These are phyloP conservation scores for Chenopodium album DNA, from an alignment of 148 eudicot genomes.

Conservation along the genomic window DNA sequence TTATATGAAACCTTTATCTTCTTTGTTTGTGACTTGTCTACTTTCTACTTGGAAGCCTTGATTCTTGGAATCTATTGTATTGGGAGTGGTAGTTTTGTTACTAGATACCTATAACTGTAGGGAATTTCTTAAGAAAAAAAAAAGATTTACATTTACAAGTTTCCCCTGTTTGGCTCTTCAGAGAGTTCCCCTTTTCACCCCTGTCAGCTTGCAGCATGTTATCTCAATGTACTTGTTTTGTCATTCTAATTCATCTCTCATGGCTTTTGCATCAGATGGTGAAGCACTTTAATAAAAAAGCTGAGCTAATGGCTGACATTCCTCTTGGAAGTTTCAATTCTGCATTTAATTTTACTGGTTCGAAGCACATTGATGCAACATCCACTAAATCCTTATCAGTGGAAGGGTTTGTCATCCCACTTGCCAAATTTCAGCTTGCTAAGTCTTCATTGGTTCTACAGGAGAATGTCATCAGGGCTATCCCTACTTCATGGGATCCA, in stretches of 20 bases:
- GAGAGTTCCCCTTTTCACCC: background rate
- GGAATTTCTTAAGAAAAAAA: background rate
- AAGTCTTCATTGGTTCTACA: constrained; percentile 48
- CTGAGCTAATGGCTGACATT: constrained; percentile 50
- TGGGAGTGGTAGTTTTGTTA: background rate
- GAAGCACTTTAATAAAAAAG: constrained; percentile 69
- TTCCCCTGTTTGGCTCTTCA: background rate
- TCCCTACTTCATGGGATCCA: constrained; percentile 85
- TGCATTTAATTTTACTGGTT: constrained; percentile 82
- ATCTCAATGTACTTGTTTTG: background rate
- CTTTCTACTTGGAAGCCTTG: background rate
- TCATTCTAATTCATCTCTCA: constrained; percentile 20
- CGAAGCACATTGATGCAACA: constrained; percentile 68
- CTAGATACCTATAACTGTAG: background rate
- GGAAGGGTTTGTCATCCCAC: constrained; percentile 71
- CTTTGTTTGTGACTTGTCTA: too few species aligned
- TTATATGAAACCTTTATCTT: background rate
- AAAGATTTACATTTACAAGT: background rate
- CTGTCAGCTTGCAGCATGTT: background rate
- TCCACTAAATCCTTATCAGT: constrained; percentile 71
- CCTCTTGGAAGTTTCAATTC: constrained; percentile 94
- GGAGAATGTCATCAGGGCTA: constrained; percentile 63
- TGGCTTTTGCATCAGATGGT: constrained; percentile 63
- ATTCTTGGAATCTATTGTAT: background rate
- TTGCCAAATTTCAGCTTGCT: constrained; percentile 58